Evolutionary conservation across 768 basidiomycete species (phyloP), one percentile per base, ranked within the genome.

Genomic region (Kwoniella bestiolae): DNA sequence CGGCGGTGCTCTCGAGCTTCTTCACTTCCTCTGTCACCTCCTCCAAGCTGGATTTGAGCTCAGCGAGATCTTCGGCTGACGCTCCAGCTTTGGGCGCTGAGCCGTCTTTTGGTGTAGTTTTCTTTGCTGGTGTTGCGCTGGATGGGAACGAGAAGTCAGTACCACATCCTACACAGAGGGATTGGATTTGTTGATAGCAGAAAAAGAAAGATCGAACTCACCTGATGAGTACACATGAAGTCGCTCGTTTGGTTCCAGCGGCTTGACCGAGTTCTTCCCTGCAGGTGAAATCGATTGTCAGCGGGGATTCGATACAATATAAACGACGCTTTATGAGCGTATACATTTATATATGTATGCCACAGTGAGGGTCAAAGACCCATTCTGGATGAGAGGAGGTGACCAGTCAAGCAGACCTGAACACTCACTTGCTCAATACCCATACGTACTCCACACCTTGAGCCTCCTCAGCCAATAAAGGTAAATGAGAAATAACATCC

Each of bases 401-500:
- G n/a, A n/a, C n/a, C n/a, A n/a, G n/a, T n/a, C n/a, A n/a, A n/a
- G n/a, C n/a, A n/a, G n/a, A n/a, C n/a, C n/a, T n/a, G n/a, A n/a
- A n/a, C 11, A 76, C 74, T 65, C 59, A 78, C 77, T 82, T 82
- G 76, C 79, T 79, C 62, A 79, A 65, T 8, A 82, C 78, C 81
- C 81, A 82, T 51, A 72, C 72, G 65, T 80, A 82, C 67, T 80
- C 77, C 23, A 82, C 80, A 60, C 79, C 79, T 26, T 35, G 85
- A 9, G 92, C 90, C 80, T 99, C 96, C 83, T 99, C 96, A 51
- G 91, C 90, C 78, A 99, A 84, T 9, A 97, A 84, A 5, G 96
- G 96, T 56, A 99, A 85, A 83, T 98, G 96, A 34, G 94, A 94
- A 75, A 98, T 94, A 72, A 99, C 96, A 83, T 99, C 96, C 75